Conservation (phyloP, 1,284 basidiomycete genomes). For the Rhodotorula sp. region DNA sequence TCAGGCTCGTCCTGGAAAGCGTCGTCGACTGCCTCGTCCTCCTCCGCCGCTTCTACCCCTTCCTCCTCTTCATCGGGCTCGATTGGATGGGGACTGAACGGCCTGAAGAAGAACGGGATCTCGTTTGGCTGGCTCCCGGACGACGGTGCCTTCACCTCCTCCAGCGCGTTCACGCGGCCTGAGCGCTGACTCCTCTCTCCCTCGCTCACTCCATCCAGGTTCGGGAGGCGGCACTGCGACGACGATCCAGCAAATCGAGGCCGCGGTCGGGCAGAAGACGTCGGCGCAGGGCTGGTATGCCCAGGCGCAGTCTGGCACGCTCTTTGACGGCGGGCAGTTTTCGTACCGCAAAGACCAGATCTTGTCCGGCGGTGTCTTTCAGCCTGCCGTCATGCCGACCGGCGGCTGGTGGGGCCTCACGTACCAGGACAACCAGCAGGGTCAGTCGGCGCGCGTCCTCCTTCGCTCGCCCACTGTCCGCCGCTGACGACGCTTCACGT, state of each 20-base stretch:
- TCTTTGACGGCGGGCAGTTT: conserved; percentile 48
- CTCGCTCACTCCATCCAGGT: conserved; percentile 15
- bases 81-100: conserved; percentile 27
- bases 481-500: too few species aligned
- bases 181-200: conserved; percentile 1
- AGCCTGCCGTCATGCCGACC: conserved; percentile 43
- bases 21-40: conserved; percentile 9
- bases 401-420: conserved; percentile 44
- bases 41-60: conserved; percentile 11
- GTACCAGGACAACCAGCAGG: conserved; percentile 39
- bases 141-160: conserved; percentile 32
- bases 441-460: too few species aligned
- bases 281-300: conserved; percentile 47
- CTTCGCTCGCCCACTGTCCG: background rate
- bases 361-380: conserved; percentile 49
- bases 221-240: conserved; percentile 44
- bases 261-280: conserved; percentile 40
- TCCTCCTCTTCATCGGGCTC: conserved; percentile 10
- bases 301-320: conserved; percentile 47
- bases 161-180: background rate
- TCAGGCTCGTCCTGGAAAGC: background rate
- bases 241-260: conserved; percentile 46
- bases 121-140: conserved; percentile 44
- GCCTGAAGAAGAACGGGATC: conserved; percentile 43
- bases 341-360: conserved; percentile 47